These are phyloP conservation scores for Lumnitzera littorea DNA, from an alignment of 345 rosid genomes.

Conservation along the genomic window DNA sequence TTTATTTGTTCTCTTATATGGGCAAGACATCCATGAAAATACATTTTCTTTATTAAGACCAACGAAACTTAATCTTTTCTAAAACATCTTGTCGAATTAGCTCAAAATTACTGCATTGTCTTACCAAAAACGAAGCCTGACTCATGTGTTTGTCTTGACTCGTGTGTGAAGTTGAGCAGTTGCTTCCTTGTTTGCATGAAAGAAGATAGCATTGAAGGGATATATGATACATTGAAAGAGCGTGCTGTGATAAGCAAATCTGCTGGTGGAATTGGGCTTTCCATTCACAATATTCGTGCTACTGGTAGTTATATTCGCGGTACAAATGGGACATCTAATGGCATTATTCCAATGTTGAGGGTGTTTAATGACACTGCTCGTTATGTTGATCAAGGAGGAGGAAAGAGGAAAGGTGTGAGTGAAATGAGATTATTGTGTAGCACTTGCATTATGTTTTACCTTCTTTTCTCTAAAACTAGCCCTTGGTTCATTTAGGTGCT, in stretches of 20 bases:
- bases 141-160: slow-evolving; percentile 1
- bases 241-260: slow-evolving; percentile 96
- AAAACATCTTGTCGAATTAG: too few relatives aligned
- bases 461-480: not conserved
- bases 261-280: slow-evolving; percentile 90
- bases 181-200: slow-evolving; percentile 90
- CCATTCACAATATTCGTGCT: slow-evolving; percentile 77
- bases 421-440: not conserved
- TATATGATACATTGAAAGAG: slow-evolving; percentile 85
- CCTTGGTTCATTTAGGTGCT: slow-evolving; percentile 40
- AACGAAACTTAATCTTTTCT: too few relatives aligned
- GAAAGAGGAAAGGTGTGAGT: slow-evolving; percentile 65
- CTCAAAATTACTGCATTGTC: not conserved
- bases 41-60: too few relatives aligned
- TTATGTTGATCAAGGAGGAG: slow-evolving; percentile 89
- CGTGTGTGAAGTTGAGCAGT: slow-evolving; percentile 65
- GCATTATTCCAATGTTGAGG: slow-evolving; percentile 72
- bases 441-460: not conserved
- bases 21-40: too few relatives aligned
- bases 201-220: slow-evolving; percentile 90
- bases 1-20: too few relatives aligned
- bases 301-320: slow-evolving; percentile 76
- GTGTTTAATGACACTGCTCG: slow-evolving; percentile 87
- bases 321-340: slow-evolving; percentile 73
- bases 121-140: not conserved